Conservation (phyloP, 345 rosid genomes). For the Dipteronia dyeriana region DNA sequence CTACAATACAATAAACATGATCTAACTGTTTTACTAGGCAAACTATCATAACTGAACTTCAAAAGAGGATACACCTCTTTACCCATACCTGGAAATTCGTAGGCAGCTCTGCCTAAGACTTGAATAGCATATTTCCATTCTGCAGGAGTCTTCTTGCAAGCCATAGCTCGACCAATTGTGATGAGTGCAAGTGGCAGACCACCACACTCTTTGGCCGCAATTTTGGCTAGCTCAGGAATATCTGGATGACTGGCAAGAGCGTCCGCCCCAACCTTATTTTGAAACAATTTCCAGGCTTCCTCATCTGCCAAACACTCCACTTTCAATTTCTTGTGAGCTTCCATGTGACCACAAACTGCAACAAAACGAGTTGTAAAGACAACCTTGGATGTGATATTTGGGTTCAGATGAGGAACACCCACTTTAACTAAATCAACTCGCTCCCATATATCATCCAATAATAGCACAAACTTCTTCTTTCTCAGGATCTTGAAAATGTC, state of each 20-base stretch:
- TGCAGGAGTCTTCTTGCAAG: background rate
- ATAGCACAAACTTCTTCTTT: slow-evolving; percentile 1
- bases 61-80: background rate
- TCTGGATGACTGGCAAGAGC: slow-evolving; percentile 6
- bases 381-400: background rate
- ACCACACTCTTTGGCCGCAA: slow-evolving; percentile 8
- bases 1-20: slow-evolving; percentile 14
- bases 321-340: slow-evolving; percentile 4
- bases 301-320: slow-evolving; percentile 10
- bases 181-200: slow-evolving; percentile 18
- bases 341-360: slow-evolving; percentile 16
- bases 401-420: slow-evolving; percentile 2
- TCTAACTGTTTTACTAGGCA: slow-evolving; percentile 4
- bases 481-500: slow-evolving; percentile 9
- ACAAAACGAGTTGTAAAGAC: slow-evolving; percentile 13
- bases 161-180: slow-evolving; percentile 11
- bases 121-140: slow-evolving; percentile 17
- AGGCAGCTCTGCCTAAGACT: background rate
- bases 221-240: slow-evolving; percentile 3
- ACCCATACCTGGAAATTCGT: slow-evolving; percentile 12
- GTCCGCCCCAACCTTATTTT: background rate
- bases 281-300: slow-evolving; percentile 17
- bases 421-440: slow-evolving; percentile 9
- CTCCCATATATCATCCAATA: slow-evolving; percentile 17
- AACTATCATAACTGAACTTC: slow-evolving; percentile 14